Conservation (phyloP, 2,329 filamentous ascomycete species). For the Xylariales sp. region DNA sequence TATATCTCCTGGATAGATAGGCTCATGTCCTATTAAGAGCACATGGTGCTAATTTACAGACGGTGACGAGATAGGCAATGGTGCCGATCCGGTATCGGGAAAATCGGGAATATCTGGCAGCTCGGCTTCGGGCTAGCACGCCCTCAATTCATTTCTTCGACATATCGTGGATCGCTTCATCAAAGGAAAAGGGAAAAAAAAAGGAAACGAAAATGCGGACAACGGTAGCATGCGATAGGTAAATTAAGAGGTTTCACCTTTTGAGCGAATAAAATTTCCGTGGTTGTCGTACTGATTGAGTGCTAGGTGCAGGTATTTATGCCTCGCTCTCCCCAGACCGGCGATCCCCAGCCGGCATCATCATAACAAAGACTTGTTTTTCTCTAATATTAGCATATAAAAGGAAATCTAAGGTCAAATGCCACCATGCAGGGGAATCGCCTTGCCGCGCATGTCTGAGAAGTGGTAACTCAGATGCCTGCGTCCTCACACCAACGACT, state of each 20-base stretch:
- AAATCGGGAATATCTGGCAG: slow-evolving; percentile 31
- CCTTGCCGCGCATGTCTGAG: slow-evolving; percentile 34
- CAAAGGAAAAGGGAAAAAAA: neutral
- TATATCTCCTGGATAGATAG: too few species aligned
- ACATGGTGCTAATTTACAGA: neutral
- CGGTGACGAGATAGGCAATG: slow-evolving; percentile 5
- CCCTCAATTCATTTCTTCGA: slow-evolving; percentile 5
- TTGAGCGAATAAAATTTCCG: neutral
- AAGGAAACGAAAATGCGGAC: slow-evolving; percentile 31
- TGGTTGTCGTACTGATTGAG: slow-evolving; percentile 15
- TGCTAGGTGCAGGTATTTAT: slow-evolving; percentile 35
- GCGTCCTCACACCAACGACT: slow-evolving; percentile 32
- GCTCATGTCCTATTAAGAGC: neutral
- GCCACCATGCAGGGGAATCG: slow-evolving; percentile 32
- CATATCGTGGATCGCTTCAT: neutral
- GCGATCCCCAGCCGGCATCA: slow-evolving; percentile 24
- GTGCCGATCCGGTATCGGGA: slow-evolving; percentile 36
- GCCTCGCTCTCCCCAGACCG: slow-evolving; percentile 2
- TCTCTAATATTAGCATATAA: slow-evolving; percentile 16
- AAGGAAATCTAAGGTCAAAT: slow-evolving; percentile 38
- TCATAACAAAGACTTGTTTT: neutral
- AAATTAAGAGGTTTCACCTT: neutral
- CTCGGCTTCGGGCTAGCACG: slow-evolving; percentile 25
- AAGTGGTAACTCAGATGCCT: slow-evolving; percentile 30
- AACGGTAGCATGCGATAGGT: slow-evolving; percentile 37